Evolutionary conservation across 371 early-diverging fungal genomes (phyloP).

Genomic region (Neoconidiobolus thromboides): DNA sequence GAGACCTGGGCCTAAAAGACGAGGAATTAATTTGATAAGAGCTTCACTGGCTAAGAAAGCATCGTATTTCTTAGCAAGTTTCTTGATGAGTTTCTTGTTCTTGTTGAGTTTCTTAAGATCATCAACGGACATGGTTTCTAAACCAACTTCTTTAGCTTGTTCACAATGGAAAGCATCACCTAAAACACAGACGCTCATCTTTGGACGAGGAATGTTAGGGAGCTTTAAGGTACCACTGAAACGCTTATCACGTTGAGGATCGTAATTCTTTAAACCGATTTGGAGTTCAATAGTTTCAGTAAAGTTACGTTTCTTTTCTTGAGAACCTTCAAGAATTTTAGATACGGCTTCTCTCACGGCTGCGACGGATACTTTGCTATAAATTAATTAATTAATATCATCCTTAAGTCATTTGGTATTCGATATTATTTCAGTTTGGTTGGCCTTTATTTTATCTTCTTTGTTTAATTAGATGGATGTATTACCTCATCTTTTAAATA

Average conservation of each 20-base stretch:
- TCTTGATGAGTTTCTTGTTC: slow-evolving; percentile 99
- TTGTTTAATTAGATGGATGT: neutral
- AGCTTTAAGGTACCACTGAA: slow-evolving; percentile 93
- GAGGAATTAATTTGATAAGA: slow-evolving; percentile 96
- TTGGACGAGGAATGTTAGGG: slow-evolving; percentile 83
- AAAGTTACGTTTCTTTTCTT: slow-evolving; percentile 86
- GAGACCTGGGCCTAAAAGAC: slow-evolving; percentile 94
- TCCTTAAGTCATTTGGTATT: neutral
- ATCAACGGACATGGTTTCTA: slow-evolving; percentile 91
- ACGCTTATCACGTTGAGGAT: slow-evolving; percentile 98
- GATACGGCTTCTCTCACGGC: slow-evolving; percentile 70
- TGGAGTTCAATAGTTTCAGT: slow-evolving; percentile 94
- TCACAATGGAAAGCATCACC: slow-evolving; percentile 95
- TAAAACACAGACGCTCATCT: slow-evolving; percentile 84
- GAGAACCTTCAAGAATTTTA: slow-evolving; percentile 43
- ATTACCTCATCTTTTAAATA: too few relatives aligned
- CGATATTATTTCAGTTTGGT: neutral
- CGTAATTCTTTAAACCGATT: slow-evolving; percentile 98
- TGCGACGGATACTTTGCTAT: slow-evolving; percentile 69
- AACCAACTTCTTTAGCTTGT: slow-evolving; percentile 77
- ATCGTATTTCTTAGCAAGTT: slow-evolving; percentile 85
- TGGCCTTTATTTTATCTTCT: neutral
- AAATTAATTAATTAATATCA: neutral
- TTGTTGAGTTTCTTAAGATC: slow-evolving; percentile 98
- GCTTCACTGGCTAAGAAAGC: slow-evolving; percentile 96